Base-by-base conservation (phyloP, 805 yeast species). In the Kodamaea neixiangensis region DNA sequence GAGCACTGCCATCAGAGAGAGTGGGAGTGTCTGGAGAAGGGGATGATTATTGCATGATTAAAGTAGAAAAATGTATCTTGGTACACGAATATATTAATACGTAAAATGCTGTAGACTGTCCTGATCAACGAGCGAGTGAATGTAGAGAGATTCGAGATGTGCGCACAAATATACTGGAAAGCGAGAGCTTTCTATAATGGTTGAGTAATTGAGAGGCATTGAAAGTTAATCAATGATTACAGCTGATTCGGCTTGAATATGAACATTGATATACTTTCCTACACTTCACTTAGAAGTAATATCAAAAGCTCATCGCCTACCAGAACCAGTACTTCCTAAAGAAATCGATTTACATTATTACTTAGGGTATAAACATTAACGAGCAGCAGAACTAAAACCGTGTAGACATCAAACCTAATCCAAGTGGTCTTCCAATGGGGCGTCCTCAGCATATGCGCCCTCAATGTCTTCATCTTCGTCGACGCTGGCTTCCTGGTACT, bases 401-500 rank as follows among this genome's bases (percentile, higher is more conserved):
- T 21, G 22, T 25, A 31, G 22, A 37, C 35, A 21, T 31, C 15
- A 33, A 44, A 55, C 51, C 58, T 66, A 69, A 60, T 73, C 77
- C 71, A 73, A 57, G 67, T 71, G 72, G 63, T 79, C 83, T 52
- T 81, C 83, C 66, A 80, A 69, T 57, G 82, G 85, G 52, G 76
- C 82, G 59, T 84, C 89, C 60, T 81, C 85, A 48, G 79, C 87
- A 64, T 81, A 83, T 14, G 44, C 47, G 21, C 48, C 51, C 40
- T 85, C 93, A 61, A 82, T 72, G 59, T 82, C 87, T 62, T 86
- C 91, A 56, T 87, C 96, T 52, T 87, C 88, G 59, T 85, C 92
- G 50, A 81, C 79, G 52, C 83, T 80, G 48, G 86, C 89, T 58
- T 86, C 93, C 78, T 90, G 96, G 76, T 90, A 89, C 75, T 91